phyloP scores from a whole-genome alignment of 805 yeast genomes.

The Candida piceae region DNA sequence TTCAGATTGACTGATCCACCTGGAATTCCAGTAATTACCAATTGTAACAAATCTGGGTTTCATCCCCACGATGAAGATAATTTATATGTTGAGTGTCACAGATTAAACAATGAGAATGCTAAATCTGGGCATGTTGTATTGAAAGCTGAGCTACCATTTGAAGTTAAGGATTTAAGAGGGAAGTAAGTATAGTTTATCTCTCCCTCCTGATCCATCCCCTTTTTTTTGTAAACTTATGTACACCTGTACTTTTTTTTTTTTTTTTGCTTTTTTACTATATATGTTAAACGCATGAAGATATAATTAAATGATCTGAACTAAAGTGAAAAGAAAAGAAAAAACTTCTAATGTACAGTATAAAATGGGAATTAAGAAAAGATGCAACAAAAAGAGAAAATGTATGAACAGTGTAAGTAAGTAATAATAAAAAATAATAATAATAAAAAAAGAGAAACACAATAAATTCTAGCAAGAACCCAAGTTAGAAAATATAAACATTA shows the following conservation, averaged over 20 bases:
- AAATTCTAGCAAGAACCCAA: too few relatives aligned
- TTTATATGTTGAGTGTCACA: slow-evolving; percentile 44
- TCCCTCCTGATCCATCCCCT: not conserved
- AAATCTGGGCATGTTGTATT: slow-evolving; percentile 46
- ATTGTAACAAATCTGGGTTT: slow-evolving; percentile 46
- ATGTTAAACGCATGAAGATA: too few relatives aligned
- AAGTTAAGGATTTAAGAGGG: slow-evolving; percentile 43
- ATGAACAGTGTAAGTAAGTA: too few relatives aligned
- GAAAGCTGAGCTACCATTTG: slow-evolving; percentile 41
- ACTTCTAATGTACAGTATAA: too few relatives aligned
- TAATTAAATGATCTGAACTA: too few relatives aligned
- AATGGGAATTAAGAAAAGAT: too few relatives aligned
- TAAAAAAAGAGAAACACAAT: too few relatives aligned
- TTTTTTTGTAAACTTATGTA: not conserved
- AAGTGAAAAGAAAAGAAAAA: too few relatives aligned
- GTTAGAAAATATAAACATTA: too few relatives aligned
- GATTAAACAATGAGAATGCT: slow-evolving; percentile 24
- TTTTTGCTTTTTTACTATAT: too few relatives aligned
- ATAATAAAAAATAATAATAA: too few relatives aligned
- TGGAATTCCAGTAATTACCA: slow-evolving; percentile 50
- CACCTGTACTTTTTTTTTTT: not conserved
- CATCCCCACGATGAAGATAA: slow-evolving; percentile 56
- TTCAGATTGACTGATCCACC: slow-evolving; percentile 64
- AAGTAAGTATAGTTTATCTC: not conserved
- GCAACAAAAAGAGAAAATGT: too few relatives aligned